Base-by-base conservation (phyloP, 164 flowering plant genomes). In the Stephania japonica region DNA sequence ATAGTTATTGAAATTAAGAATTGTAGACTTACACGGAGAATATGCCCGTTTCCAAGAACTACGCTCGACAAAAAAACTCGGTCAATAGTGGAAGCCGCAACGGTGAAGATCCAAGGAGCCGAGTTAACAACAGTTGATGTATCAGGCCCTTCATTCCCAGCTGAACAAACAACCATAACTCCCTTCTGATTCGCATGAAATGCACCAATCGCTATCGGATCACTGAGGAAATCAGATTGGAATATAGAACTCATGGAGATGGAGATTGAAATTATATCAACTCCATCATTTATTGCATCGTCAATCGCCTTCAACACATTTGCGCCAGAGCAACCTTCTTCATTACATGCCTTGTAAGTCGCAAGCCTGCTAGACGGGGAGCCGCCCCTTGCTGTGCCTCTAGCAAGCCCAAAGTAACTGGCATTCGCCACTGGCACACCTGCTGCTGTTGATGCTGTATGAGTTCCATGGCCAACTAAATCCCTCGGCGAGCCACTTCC, bases 81-180 rank as follows among this genome's bases (percentile, higher is more conserved):
- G 49, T 91, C 97, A 26, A 90, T 89, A 71, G 42, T 87, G 19
- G 91, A 88, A 59, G 94, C 97, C 0, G 86, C 94, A 59, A 89
- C 88, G 0, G 97, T 91, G 25, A 90, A 81, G 49, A 89, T 82
- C 97, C 97, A 91, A 3, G 97, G 97, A 68, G 94, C 94, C 0
- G 88, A 63, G 63, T 91, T 91, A 7, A 84, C 90, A 59, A 89
- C 83, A 10, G 91, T 87, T 76, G 68, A 82, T 59, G 86, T 80
- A 47, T 81, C 87, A 26, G 97, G 97, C 0, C 97, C 97, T 41
- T 87, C 92, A 69, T 91, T 91, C 13, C 97, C 94, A 0, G 81
- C 93, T 0, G 97, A 90, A 71, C 89, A 87, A 1, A 89, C 78
- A 7, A 91, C 94, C 82, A 90, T 78, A 18, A 91, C 80, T 3